Base-by-base conservation (phyloP, 2,329 filamentous ascomycete genomes). In the Emmonsia crescens region DNA sequence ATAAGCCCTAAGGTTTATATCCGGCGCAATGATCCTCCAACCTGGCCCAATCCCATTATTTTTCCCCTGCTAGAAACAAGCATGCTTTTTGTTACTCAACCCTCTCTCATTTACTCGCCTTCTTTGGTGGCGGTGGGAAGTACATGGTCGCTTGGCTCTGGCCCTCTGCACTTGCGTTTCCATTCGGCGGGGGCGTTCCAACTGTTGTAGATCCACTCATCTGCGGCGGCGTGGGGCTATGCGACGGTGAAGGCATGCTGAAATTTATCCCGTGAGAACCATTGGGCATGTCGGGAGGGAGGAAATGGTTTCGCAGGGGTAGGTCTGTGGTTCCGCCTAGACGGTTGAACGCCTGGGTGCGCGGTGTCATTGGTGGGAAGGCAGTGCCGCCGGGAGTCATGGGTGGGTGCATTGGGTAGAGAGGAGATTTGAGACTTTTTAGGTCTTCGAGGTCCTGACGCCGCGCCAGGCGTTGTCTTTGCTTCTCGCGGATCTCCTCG, bases 71-170 rank as follows among this genome's bases (percentile, higher is more conserved):
- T 38, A 9, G 19, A 54, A 36, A 29, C 3, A 57, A 57, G 10
- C 2, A 31, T 10, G 6, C 40, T 44, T 46, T 29, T 46, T 29
- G 9, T 1, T 27, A 16, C 21, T 10, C 54, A 48, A 33, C 21
- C 31, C 21, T 19, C 52, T 5, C 31, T 48, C 38, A 56, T 19
- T 69, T 74, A 6, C 60, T 54, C 16, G 73, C 70, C 66, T 75
- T 76, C 64, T 75, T 77, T 12, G 76, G 75, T 10, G 76, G 76
- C 24, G 76, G 76, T 9, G 76, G 76, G 67, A 78, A 78, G 63
- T 77, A 77, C 64, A 75, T 74, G 51, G 70, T 69, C 10, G 68
- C 59, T 8, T 57, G 40, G 9, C 21, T 57, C 24, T 57, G 55
- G 16, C 24, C 55, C 3, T 46, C n/a, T 38, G 52, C 12, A 16